Conservation (phyloP, 2,329 filamentous ascomycete genomes). For the Didymella exigua region DNA sequence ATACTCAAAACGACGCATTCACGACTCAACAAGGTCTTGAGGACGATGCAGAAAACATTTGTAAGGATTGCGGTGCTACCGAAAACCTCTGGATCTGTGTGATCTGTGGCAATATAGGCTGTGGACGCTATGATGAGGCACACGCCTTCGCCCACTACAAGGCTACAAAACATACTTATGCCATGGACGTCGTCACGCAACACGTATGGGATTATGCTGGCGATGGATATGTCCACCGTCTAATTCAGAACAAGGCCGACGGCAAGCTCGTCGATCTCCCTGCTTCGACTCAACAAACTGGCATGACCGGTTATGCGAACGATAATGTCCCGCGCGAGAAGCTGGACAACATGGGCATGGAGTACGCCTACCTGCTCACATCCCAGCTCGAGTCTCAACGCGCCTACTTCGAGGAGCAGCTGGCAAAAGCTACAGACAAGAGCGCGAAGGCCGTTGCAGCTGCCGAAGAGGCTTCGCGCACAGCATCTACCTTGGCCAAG, state of each 20-base stretch:
- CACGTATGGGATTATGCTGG: slow-evolving; percentile 98
- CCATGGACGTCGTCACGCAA: slow-evolving; percentile 90
- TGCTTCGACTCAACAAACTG: slow-evolving; percentile 47
- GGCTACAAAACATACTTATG: slow-evolving; percentile 85
- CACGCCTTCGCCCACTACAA: slow-evolving; percentile 96
- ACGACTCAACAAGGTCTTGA: slow-evolving; percentile 36
- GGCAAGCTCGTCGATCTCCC: slow-evolving; percentile 93
- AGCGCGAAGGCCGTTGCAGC: slow-evolving; percentile 73
- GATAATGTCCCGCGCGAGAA: slow-evolving; percentile 76
- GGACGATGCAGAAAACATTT: slow-evolving; percentile 68
- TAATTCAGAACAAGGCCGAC: slow-evolving; percentile 92
- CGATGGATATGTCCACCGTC: slow-evolving; percentile 92
- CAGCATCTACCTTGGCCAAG: slow-evolving; percentile 57
- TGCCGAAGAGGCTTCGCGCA: slow-evolving; percentile 65
- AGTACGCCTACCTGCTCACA: slow-evolving; percentile 93
- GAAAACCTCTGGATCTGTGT: slow-evolving; percentile 94
- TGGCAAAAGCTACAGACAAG: slow-evolving; percentile 88
- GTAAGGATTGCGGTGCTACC: slow-evolving; percentile 77
- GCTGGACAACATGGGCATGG: slow-evolving; percentile 79
- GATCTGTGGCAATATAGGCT: slow-evolving; percentile 90
- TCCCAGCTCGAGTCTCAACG: slow-evolving; percentile 92
- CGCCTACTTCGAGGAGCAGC: slow-evolving; percentile 90
- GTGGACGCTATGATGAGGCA: slow-evolving; percentile 90
- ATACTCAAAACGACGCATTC: slow-evolving; percentile 69
- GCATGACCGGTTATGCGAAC: slow-evolving; percentile 56